A percentile compares a stretch with the other conserved stretches of the same genome.
Evolutionary conservation across 73 alveolate species (phyloP).

Genomic region (Tetrahymena elliotti): DNA sequence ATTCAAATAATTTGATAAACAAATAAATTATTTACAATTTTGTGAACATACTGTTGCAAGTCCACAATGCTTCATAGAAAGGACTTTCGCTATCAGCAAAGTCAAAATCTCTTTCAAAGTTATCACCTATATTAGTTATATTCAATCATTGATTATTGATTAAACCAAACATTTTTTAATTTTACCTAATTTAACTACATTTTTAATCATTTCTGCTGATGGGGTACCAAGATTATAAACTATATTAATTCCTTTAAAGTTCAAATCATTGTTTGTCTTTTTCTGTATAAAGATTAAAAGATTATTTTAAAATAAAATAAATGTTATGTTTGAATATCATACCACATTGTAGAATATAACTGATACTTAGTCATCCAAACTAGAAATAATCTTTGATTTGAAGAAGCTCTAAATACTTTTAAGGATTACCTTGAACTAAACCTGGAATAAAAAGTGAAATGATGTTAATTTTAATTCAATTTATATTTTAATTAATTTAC

Average conservation of each 20-base stretch:
- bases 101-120: constrained; percentile 46
- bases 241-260: constrained; percentile 76
- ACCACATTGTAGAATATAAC: constrained; percentile 82
- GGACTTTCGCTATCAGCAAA: constrained; percentile 44
- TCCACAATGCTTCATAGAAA: constrained; percentile 86
- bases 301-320: no score
- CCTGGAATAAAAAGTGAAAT: background rate
- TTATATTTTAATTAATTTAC: background rate
- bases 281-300: no score
- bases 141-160: background rate
- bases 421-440: constrained; percentile 59
- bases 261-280: constrained; percentile 69
- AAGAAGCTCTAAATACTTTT: constrained; percentile 73
- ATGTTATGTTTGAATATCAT: no score
- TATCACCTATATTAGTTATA: constrained; percentile 23
- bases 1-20: background rate
- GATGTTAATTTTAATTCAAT: background rate
- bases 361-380: constrained; percentile 88
- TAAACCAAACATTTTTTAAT: constrained; percentile 33
- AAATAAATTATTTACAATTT: constrained; percentile 8
- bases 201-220: constrained; percentile 80
- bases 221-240: constrained; percentile 80
- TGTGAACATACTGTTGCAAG: constrained; percentile 81
- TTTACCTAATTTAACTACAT: constrained; percentile 28
- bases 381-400: constrained; percentile 89